A percentile compares a stretch with the other conserved stretches of the same genome.
Evolutionary conservation across 306 rosid genomes (phyloP).

Genomic region (Citrullus amarus): DNA sequence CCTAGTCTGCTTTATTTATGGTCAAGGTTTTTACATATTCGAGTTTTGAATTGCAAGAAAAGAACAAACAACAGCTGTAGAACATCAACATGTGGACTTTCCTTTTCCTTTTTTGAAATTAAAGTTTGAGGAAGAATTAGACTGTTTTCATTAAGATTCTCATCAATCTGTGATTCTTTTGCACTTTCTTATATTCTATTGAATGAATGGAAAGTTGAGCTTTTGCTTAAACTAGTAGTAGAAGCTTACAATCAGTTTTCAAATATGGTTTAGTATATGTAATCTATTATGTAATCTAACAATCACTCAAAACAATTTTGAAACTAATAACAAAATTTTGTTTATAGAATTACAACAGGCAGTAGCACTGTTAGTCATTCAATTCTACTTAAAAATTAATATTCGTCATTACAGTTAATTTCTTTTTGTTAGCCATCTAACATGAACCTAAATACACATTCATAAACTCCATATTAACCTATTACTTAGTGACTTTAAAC

Average conservation of each 20-base stretch:
- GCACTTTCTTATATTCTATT: not conserved
- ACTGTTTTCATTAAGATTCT: not conserved
- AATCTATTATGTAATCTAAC: not conserved
- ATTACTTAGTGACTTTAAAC: not conserved
- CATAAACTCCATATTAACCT: not conserved
- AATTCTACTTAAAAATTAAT: not conserved
- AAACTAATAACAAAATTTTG: not conserved
- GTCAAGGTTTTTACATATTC: not conserved
- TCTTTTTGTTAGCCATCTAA: too few species aligned
- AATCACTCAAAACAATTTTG: not conserved
- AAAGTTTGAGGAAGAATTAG: not conserved
- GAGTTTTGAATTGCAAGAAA: conserved; percentile 2
- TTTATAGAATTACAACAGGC: not conserved
- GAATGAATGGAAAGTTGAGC: not conserved
- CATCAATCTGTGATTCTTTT: not conserved
- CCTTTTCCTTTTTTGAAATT: not conserved
- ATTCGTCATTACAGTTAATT: too few species aligned
- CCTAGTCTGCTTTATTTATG: not conserved
- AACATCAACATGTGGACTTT: not conserved
- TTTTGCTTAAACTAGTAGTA: not conserved
- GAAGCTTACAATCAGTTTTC: not conserved
- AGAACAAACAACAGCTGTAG: not conserved
- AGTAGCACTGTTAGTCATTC: not conserved
- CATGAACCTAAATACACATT: not conserved
- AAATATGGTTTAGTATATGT: not conserved